These are phyloP conservation scores for Neurospora cerealis DNA, from an alignment of 495 filamentous ascomycete genomes.

Conservation along the genomic window DNA sequence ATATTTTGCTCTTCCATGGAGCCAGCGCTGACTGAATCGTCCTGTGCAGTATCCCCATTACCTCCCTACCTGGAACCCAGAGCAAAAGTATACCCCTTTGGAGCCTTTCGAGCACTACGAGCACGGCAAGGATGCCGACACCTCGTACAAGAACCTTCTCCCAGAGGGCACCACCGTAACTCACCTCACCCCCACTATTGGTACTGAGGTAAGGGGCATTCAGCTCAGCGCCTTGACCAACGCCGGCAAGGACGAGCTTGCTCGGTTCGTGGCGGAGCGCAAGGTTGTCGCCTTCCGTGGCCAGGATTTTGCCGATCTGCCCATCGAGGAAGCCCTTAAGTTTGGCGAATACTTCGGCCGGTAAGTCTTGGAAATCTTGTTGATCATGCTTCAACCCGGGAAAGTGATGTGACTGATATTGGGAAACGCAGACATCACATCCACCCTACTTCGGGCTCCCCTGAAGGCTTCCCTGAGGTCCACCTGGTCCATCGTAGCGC, in stretches of 20 bases:
- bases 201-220: slow-evolving; percentile 65
- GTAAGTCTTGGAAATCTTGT: neutral
- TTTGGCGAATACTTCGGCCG: slow-evolving; percentile 72
- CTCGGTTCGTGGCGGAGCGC: slow-evolving; percentile 64
- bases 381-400: neutral
- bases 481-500: slow-evolving; percentile 71
- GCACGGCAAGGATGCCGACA: slow-evolving; percentile 63
- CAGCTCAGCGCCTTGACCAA: slow-evolving; percentile 59
- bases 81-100: slow-evolving; percentile 53
- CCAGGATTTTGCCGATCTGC: slow-evolving; percentile 69
- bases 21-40: slow-evolving; percentile 26
- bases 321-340: slow-evolving; percentile 59
- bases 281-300: slow-evolving; percentile 75
- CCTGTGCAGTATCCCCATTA: slow-evolving; percentile 57
- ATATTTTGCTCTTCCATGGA: neutral
- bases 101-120: slow-evolving; percentile 62
- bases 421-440: slow-evolving; percentile 51
- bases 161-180: slow-evolving; percentile 34
- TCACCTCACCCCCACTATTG: slow-evolving; percentile 63
- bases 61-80: slow-evolving; percentile 60
- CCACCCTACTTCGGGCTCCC: slow-evolving; percentile 66
- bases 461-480: slow-evolving; percentile 60
- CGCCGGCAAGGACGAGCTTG: slow-evolving; percentile 71
- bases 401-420: neutral
- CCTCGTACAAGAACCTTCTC: slow-evolving; percentile 57